Evolutionary conservation across 2,329 filamentous ascomycete genomes (phyloP).

Genomic region (Penicillium thymicola): DNA sequence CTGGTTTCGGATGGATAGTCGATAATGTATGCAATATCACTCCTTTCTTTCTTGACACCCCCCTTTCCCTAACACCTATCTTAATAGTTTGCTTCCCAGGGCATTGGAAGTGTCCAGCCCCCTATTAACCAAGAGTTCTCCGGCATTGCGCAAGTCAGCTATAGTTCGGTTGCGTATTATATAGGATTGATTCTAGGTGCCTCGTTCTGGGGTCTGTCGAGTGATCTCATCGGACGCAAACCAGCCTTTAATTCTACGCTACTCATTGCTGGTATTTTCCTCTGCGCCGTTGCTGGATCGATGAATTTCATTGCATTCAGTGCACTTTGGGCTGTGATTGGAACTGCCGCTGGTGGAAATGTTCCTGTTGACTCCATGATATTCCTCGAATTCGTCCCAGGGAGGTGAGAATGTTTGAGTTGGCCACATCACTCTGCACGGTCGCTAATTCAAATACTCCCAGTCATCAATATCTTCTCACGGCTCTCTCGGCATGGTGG

Average conservation of each 20-base stretch:
- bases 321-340: conserved; percentile 29
- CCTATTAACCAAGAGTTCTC: conserved; percentile 28
- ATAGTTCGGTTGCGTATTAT: conserved; percentile 34
- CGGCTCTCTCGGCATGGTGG: conserved; percentile 49
- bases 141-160: conserved; percentile 27
- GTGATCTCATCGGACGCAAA: conserved; percentile 43
- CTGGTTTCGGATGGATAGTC: conserved; percentile 67
- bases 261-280: conserved; percentile 39
- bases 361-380: conserved; percentile 30
- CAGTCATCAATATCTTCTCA: conserved; percentile 28
- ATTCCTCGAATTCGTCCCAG: conserved; percentile 30
- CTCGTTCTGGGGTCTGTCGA: conserved; percentile 46
- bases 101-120: conserved; percentile 29
- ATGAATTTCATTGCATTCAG: conserved; percentile 29
- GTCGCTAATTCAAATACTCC: not conserved
- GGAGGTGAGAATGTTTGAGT: conserved; percentile 9
- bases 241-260: conserved; percentile 49
- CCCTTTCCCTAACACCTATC: not conserved
- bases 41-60: not conserved
- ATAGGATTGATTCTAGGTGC: conserved; percentile 47
- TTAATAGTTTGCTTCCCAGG: conserved; percentile 27
- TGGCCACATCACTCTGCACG: not conserved
- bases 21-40: conserved; percentile 49
- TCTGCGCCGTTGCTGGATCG: conserved; percentile 25
- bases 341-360: conserved; percentile 29